These are phyloP conservation scores for Ilyonectria mors-panacis DNA, from an alignment of 2,329 filamentous ascomycete species.

Conservation along the genomic window DNA sequence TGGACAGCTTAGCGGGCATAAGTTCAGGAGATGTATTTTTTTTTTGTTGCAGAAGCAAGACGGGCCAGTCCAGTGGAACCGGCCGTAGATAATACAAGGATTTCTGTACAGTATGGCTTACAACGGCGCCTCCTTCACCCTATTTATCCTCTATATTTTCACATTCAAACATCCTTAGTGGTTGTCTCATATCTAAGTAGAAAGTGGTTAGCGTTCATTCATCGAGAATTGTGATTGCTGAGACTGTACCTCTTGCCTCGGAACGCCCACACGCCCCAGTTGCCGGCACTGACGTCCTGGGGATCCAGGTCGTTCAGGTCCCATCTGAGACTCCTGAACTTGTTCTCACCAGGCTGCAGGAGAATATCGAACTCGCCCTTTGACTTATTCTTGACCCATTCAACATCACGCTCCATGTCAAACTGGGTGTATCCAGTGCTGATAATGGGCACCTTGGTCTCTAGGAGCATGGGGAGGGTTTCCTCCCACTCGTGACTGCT, in stretches of 20 bases:
- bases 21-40: slow-evolving; percentile 26
- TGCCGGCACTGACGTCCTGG: slow-evolving; percentile 93
- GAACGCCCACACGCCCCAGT: slow-evolving; percentile 98
- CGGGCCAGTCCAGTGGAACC: neutral
- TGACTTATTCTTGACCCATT: slow-evolving; percentile 89
- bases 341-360: slow-evolving; percentile 93
- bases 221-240: slow-evolving; percentile 43
- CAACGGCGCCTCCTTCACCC: slow-evolving; percentile 11
- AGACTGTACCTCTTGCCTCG: slow-evolving; percentile 88
- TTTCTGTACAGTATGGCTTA: slow-evolving; percentile 39
- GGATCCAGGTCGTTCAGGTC: slow-evolving; percentile 97
- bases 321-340: slow-evolving; percentile 94
- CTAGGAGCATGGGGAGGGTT: slow-evolving; percentile 88
- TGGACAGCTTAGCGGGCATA: neutral
- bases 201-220: slow-evolving; percentile 12
- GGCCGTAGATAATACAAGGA: slow-evolving; percentile 30
- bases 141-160: slow-evolving; percentile 5
- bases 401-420: slow-evolving; percentile 93
- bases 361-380: slow-evolving; percentile 93
- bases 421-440: slow-evolving; percentile 96
- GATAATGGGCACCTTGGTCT: slow-evolving; percentile 95
- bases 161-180: slow-evolving; percentile 60
- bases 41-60: slow-evolving; percentile 22
- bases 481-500: slow-evolving; percentile 95
- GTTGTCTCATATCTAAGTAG: slow-evolving; percentile 73